Base-by-base conservation (phyloP, 768 basidiomycete genomes). In the Lyophyllum decastes region DNA sequence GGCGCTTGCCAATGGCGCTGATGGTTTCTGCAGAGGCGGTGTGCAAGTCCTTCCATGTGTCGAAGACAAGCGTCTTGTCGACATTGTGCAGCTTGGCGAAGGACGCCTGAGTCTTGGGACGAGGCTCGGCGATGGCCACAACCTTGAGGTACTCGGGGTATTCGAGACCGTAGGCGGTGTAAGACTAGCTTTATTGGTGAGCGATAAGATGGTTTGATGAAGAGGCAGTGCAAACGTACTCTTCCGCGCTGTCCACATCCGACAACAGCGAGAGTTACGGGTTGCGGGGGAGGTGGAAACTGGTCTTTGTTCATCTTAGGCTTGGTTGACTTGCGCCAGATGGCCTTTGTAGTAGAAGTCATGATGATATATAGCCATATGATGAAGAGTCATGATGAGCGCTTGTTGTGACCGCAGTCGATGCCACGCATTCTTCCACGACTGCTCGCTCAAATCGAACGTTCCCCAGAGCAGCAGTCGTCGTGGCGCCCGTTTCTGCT, bases 191-290 rank as follows among this genome's bases (percentile, higher is more conserved):
- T 49, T 14, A 49, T 16, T 14, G 38, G 17, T 50, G 26, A 33
- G 49, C 10, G n/a, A 49, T 24, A 38, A 10, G 11, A 8, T 0
- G n/a, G 0, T 4, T 27, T 25, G 49, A 16, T 11, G 7, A 2
- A 22, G 49, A 16, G 16, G 4, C 3, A 21, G 7, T 4, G 9
- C 35, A 30, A 12, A 60, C 73, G 34, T 59, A 92, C 92, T 75
- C 78, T 80, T 52, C 93, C 94, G 54, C 94, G 85, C 68, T 90
- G 86, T 6, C 94, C 94, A 64, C 91, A 92, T 19, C 94, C 94
- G 30, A 95, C 71, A 58, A 95, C 75, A 14, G 85, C 92, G 34
- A 95, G 63, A 0, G 90, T 94, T 45, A 94, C 74, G 11, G 86
- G 83, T 11, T 35, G 64, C 55, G 40, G 1, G n/a, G 40, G 40